phyloP scores from a whole-genome alignment of 2,329 filamentous ascomycete genomes.

The Monilinia fructigena region DNA sequence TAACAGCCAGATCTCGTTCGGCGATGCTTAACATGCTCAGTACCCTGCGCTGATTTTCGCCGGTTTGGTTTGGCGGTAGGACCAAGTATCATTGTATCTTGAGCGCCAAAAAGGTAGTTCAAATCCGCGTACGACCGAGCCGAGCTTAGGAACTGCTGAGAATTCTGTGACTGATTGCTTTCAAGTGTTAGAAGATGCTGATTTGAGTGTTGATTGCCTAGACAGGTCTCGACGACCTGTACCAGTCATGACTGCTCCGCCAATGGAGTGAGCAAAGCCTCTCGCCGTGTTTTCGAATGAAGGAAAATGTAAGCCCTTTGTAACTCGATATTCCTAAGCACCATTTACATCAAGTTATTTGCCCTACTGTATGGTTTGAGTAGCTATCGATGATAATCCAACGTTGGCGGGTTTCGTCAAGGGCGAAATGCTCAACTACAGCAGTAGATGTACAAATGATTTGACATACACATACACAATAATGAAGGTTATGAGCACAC shows the following conservation, averaged over 20 bases:
- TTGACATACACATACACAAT: slow-evolving; percentile 4
- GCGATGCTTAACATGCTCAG: slow-evolving; percentile 74
- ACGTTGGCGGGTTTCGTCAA: slow-evolving; percentile 2
- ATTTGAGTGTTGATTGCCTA: slow-evolving; percentile 11
- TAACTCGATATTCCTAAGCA: slow-evolving; percentile 1
- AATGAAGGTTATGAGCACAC: not conserved
- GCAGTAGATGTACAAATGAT: slow-evolving; percentile 10
- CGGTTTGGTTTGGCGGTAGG: slow-evolving; percentile 36
- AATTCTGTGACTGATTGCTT: slow-evolving; percentile 5
- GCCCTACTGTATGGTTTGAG: slow-evolving; percentile 1
- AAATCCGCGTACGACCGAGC: slow-evolving; percentile 29
- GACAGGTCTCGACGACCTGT: slow-evolving; percentile 13
- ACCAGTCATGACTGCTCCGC: slow-evolving; percentile 9
- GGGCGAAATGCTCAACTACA: slow-evolving; percentile 1
- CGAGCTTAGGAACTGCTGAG: slow-evolving; percentile 17
- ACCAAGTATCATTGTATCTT: slow-evolving; percentile 36
- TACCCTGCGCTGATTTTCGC: slow-evolving; percentile 35
- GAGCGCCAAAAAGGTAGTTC: slow-evolving; percentile 37
- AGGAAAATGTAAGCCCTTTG: not conserved
- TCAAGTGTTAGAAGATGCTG: slow-evolving; percentile 18
- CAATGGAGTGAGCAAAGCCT: not conserved
- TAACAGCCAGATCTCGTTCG: slow-evolving; percentile 92
- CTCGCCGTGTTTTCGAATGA: not conserved
- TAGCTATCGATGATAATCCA: not conserved
- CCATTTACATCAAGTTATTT: slow-evolving; percentile 4